These are phyloP conservation scores for Onygenales sp. DNA, from an alignment of 2,329 filamentous ascomycete genomes.

Conservation along the genomic window DNA sequence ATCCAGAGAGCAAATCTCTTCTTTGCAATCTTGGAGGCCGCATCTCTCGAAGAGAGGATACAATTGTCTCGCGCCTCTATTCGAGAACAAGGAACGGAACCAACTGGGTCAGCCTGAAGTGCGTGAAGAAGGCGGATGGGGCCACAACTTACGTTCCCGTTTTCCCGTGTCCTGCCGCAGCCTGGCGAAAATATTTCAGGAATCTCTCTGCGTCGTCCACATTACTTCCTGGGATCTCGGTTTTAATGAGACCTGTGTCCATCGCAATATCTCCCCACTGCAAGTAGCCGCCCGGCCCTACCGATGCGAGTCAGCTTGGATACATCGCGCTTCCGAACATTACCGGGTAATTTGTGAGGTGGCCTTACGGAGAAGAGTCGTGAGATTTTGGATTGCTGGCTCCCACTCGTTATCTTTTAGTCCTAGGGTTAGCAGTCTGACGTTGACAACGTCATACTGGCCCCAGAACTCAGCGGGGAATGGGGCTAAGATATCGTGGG, in stretches of 20 bases:
- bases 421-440: background rate
- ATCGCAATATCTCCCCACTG: background rate
- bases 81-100: background rate
- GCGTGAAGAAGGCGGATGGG: background rate
- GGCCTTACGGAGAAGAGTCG: background rate
- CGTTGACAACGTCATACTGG: slow-evolving; percentile 1
- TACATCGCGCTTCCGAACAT: background rate
- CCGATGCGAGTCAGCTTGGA: background rate
- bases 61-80: background rate
- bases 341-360: background rate
- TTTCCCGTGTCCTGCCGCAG: background rate
- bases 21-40: slow-evolving; percentile 1
- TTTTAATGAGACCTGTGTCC: background rate
- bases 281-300: background rate
- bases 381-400: background rate
- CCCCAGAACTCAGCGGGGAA: background rate
- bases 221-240: background rate
- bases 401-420: background rate
- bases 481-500: background rate
- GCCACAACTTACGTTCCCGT: background rate
- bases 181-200: background rate
- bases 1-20: background rate
- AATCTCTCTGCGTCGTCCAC: background rate
- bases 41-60: background rate
- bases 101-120: background rate